Base-by-base conservation (phyloP, 2,329 filamentous ascomycete genomes). In the Meredithiella fracta region DNA sequence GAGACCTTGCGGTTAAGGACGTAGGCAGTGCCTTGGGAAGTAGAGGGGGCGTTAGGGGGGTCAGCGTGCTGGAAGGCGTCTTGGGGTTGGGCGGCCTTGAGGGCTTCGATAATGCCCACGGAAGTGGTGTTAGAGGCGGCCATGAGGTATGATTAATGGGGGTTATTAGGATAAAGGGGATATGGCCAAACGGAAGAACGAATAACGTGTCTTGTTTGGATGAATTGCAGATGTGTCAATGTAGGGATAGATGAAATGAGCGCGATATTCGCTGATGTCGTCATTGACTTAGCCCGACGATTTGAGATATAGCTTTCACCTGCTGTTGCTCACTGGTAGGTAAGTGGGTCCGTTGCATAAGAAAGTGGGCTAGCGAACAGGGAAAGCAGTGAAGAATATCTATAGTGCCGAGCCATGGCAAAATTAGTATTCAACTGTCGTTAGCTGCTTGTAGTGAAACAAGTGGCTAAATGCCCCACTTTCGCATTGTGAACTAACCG, bases 51-150 rank as follows among this genome's bases (percentile, higher is more conserved):
- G 34, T 59, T 31, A 23, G 53, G 57, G 40, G 57, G 57, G 37
- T 59, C 57, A 34, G 50, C 42, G 44, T 53, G 29, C 23, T 40
- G 49, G 50, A 59, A 59, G 54, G 57, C 57, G 54, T 42, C 38
- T 54, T 59, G 57, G 23, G 57, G 57, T 44, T 59, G 57, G 29
- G 57, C 51, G 38, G 57, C 57, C 40, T 59, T 59, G 40, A 59
- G 57, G 20, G 57, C 57, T 25, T 59, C 57, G 31, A 59, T 31
- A 31, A 59, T 44, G 54, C 57, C 57, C 15, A 47, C 23, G 50
- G 57, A 53, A 22, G 57, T 29, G 9, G 53, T 42, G 25, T 37
- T 42, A n/a, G n/a, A n/a, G 17, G 49, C n/a, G 14, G 50, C 40
- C 57, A 59, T 59, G 11, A 14, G 50, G 38, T 17, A 26, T 25